A percentile compares a stretch with the other conserved stretches of the same genome.
phyloP scores from a whole-genome alignment of 768 basidiomycete species.

The Kwoniella sp. region DNA sequence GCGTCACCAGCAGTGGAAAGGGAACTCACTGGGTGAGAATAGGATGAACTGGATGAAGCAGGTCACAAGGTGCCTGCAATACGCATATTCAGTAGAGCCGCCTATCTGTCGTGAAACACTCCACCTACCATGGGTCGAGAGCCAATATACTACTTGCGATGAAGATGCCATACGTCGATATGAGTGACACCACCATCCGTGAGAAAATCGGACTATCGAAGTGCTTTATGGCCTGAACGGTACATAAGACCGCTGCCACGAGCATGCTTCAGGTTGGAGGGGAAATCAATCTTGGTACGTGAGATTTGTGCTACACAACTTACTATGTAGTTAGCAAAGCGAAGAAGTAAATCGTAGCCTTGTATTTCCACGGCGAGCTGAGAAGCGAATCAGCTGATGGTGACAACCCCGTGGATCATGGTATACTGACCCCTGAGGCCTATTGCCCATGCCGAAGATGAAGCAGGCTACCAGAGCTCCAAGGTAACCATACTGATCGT shows the following conservation, averaged over 20 bases:
- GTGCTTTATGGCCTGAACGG: conserved; percentile 65
- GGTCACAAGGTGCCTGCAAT: conserved; percentile 69
- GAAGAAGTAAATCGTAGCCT: conserved; percentile 66
- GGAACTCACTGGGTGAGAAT: conserved; percentile 63
- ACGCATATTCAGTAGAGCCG: neutral
- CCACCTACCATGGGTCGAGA: conserved; percentile 75
- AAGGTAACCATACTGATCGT: conserved; percentile 73
- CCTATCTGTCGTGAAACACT: neutral
- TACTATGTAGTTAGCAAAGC: conserved; percentile 71
- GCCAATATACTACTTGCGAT: conserved; percentile 72
- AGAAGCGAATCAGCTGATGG: conserved; percentile 9
- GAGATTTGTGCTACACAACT: no score
- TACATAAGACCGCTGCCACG: conserved; percentile 73
- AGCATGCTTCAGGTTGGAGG: conserved; percentile 56
- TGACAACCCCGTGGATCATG: conserved; percentile 13
- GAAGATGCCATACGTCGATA: conserved; percentile 82
- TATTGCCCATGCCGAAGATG: conserved; percentile 93
- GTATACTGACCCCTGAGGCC: conserved; percentile 67
- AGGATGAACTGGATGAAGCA: conserved; percentile 84
- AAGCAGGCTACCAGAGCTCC: conserved; percentile 83
- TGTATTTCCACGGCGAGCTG: conserved; percentile 82
- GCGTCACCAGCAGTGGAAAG: conserved; percentile 50
- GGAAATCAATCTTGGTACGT: neutral
- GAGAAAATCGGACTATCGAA: conserved; percentile 62
- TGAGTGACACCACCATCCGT: conserved; percentile 74